Evolutionary conservation across 2,329 filamentous ascomycete genomes (phyloP).

Genomic region (Tolypocladium inflatum): DNA sequence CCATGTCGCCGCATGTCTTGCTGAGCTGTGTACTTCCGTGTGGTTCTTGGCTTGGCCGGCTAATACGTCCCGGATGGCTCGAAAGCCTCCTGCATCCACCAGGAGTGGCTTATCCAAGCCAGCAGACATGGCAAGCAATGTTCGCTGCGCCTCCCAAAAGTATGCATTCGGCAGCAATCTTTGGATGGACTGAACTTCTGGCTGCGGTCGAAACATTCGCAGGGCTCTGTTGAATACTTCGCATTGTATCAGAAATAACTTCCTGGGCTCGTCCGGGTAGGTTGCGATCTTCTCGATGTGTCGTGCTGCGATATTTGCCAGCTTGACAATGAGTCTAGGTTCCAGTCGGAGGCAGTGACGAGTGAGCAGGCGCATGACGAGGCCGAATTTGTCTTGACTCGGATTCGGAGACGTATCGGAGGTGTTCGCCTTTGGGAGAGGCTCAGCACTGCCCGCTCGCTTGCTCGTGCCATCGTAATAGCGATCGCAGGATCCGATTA

Average conservation of each 20-base stretch:
- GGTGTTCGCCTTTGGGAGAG: too few species aligned
- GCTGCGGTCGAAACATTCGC: conserved; percentile 14
- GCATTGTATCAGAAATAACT: conserved; percentile 18
- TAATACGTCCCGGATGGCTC: conserved; percentile 43
- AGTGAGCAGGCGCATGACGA: conserved; percentile 15
- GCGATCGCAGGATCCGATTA: conserved; percentile 16
- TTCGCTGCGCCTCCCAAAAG: conserved; percentile 47
- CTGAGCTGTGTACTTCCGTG: conserved; percentile 37
- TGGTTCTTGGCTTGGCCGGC: conserved; percentile 42
- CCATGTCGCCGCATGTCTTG: conserved; percentile 43
- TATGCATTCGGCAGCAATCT: conserved; percentile 18
- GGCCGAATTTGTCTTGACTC: conserved; percentile 12
- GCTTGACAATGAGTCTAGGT: conserved; percentile 19
- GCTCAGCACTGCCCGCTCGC: not conserved
- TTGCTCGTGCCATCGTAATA: conserved; percentile 4
- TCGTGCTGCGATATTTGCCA: conserved; percentile 16
- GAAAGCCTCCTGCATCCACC: conserved; percentile 42
- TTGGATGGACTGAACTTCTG: conserved; percentile 12
- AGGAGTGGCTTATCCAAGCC: conserved; percentile 36
- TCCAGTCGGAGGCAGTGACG: conserved; percentile 22
- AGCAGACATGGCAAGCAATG: conserved; percentile 42
- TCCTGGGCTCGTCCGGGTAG: conserved; percentile 4
- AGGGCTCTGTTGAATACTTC: conserved; percentile 21
- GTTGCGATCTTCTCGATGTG: conserved; percentile 15
- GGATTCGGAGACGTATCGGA: conserved; percentile 5